These are phyloP conservation scores for Amaranthus tricolor DNA, from an alignment of 179 eudicot genomes.

Conservation along the genomic window DNA sequence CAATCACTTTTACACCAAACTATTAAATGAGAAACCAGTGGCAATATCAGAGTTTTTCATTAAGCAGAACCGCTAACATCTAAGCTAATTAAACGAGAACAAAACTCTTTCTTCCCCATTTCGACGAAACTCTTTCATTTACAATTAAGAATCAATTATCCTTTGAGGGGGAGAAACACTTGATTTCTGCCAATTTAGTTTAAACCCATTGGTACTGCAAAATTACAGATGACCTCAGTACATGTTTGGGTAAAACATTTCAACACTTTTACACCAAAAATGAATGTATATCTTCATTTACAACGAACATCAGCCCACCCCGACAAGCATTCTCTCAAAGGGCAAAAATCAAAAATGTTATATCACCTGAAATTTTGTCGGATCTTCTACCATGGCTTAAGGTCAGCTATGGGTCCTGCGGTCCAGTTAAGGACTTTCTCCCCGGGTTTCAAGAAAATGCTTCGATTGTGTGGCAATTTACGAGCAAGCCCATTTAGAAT, in stretches of 20 bases:
- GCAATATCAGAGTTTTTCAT: too few species aligned
- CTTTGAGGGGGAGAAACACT: too few species aligned
- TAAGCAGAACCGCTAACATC: too few species aligned
- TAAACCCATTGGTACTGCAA: not conserved
- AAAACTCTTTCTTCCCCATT: too few species aligned
- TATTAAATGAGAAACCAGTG: too few species aligned
- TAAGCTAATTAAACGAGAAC: too few species aligned
- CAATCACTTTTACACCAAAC: too few species aligned
- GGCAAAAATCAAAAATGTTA: conserved; percentile 9
- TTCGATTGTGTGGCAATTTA: conserved; percentile 67
- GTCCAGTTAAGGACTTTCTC: conserved; percentile 84
- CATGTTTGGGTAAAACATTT: conserved; percentile 5
- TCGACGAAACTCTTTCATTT: too few species aligned
- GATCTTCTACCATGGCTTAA: conserved; percentile 75
- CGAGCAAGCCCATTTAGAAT: conserved; percentile 91
- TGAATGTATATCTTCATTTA: conserved; percentile 16
- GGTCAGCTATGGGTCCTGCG: conserved; percentile 80
- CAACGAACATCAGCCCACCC: conserved; percentile 8
- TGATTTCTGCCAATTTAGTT: too few species aligned
- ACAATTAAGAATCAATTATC: too few species aligned
- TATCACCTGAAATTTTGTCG: not conserved
- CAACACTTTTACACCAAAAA: conserved; percentile 16
- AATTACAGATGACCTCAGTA: not conserved
- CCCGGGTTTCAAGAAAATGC: conserved; percentile 55
- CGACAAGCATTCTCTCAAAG: not conserved